Evolutionary conservation across 768 basidiomycete genomes (phyloP), one percentile per base, ranked within the genome.

Genomic region (Dictyophora rubrovolvata): DNA sequence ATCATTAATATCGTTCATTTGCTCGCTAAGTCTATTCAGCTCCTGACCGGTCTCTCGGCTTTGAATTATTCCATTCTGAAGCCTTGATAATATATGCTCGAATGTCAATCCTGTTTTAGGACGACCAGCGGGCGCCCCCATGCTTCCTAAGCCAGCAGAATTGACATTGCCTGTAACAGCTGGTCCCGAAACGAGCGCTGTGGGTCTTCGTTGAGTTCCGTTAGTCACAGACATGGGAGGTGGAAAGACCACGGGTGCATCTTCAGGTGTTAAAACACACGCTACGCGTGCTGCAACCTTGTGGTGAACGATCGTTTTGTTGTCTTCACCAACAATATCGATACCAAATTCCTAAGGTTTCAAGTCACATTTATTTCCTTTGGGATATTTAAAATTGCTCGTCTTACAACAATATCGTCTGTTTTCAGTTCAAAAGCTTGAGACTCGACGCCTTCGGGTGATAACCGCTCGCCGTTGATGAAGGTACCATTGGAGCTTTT

Each of bases 401-500:
- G 48, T 37, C 93, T 62, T 78, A 96, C 94, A 67, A 99, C 93
- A 62, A 93, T 86, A 69, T 98, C 94, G 68, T 95, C 94, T 52
- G 83, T 86, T 74, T 97, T 93, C 46, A 99, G 83, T 72, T 96
- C 92, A 63, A 83, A 93, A 0, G 93, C 91, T 20, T 94, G 89
- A 0, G 88, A 91, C 73, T 97, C 94, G 60, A 88, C 77, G 36
- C 90, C 86, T 69, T 99, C 95, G 3, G 79, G 79, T 63, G 87
- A 91, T 52, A 98, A 83, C 46, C 96, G 80, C 64, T 98, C 93
- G 59, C 91, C 86, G 65, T 99, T 97, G 70, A 99, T 93, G 69
- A 98, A 99, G 6, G 96, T 99, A 1, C 96, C 96, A 63, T 99
- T 99, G 0, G 91, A 93, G 63, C 89, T 92, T 76, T 95, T 95